These are phyloP conservation scores for Anacardium occidentale DNA, from an alignment of 345 rosid genomes.

Conservation along the genomic window DNA sequence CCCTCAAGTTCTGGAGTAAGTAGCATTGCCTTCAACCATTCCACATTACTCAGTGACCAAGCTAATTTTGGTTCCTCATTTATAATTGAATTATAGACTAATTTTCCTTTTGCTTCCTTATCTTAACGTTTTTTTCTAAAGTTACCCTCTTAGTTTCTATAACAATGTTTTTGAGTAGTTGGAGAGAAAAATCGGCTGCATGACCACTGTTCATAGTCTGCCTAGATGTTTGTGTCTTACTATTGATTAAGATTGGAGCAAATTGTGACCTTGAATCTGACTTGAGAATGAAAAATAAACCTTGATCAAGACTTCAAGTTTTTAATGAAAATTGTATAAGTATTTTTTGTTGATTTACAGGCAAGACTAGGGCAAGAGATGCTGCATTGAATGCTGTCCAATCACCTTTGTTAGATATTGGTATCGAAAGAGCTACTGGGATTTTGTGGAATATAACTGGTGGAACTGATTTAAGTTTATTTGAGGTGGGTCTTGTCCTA, in stretches of 20 bases:
- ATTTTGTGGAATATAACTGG: conserved; percentile 96
- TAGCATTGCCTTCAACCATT: background rate
- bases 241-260: background rate
- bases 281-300: background rate
- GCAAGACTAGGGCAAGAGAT: conserved; percentile 90
- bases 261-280: background rate
- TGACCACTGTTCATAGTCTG: background rate
- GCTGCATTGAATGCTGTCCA: conserved; percentile 92
- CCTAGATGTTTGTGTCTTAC: background rate
- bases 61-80: background rate
- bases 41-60: background rate
- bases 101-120: background rate
- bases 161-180: background rate
- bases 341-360: conserved; percentile 27
- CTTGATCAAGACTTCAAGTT: background rate
- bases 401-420: conserved; percentile 83
- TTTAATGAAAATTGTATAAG: background rate
- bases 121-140: background rate
- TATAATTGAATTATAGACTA: background rate
- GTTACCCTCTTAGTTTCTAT: background rate
- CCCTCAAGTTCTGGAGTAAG: too few species aligned
- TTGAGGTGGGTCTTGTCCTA: conserved; percentile 51
- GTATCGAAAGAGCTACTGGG: conserved; percentile 94
- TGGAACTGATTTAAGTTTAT: conserved; percentile 79
- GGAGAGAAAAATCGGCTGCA: background rate